Evolutionary conservation across 2,329 filamentous ascomycete species (phyloP).

Genomic region (Aspergillus hortae): DNA sequence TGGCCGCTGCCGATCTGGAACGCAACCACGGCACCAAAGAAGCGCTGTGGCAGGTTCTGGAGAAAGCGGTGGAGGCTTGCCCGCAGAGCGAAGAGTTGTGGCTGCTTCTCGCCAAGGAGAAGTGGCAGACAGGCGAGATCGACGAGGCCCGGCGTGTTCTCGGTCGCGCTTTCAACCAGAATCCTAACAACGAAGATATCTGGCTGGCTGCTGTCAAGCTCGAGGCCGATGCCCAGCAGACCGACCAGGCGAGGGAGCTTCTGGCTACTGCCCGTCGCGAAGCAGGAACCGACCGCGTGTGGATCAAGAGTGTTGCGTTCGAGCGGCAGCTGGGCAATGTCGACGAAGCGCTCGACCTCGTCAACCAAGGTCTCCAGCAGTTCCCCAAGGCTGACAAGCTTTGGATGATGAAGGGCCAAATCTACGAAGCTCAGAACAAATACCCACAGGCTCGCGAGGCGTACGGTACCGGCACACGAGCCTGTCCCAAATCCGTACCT

Average conservation of each 20-base stretch:
- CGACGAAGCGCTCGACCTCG: constrained; percentile 80
- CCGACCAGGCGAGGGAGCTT: constrained; percentile 75
- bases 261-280: constrained; percentile 79
- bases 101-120: constrained; percentile 95
- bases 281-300: constrained; percentile 91
- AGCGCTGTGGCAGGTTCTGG: constrained; percentile 76
- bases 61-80: constrained; percentile 91
- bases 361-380: constrained; percentile 77
- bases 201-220: constrained; percentile 96
- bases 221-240: constrained; percentile 83
- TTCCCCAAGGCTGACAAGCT: constrained; percentile 85
- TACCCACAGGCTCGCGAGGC: constrained; percentile 83
- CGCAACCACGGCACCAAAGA: constrained; percentile 83
- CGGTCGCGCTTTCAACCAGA: constrained; percentile 86
- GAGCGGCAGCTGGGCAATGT: constrained; percentile 78
- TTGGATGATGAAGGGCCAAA: constrained; percentile 98
- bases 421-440: constrained; percentile 82
- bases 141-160: constrained; percentile 83
- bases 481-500: constrained; percentile 76
- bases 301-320: constrained; percentile 93
- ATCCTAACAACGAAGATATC: constrained; percentile 95
- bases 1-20: constrained; percentile 86
- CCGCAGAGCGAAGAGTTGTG: constrained; percentile 88
- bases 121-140: constrained; percentile 83
- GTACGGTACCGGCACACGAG: constrained; percentile 82